phyloP scores from a whole-genome alignment of 805 yeast genomes.

The Lachancea sp. region DNA sequence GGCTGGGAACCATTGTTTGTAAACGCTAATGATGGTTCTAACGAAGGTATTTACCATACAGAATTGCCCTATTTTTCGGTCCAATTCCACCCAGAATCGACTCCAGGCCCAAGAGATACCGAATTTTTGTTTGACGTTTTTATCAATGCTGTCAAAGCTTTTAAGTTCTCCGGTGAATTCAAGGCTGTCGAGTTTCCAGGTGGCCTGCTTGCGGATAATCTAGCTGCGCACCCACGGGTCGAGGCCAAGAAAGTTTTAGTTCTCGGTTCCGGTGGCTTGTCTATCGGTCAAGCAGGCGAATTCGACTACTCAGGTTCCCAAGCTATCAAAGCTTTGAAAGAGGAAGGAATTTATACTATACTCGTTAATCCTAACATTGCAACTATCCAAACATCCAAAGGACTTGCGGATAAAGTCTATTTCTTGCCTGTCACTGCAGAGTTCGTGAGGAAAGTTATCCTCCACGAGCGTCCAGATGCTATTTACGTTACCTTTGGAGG shows the following conservation, averaged over 20 bases:
- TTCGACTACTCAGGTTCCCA: constrained; percentile 98
- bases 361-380: constrained; percentile 97
- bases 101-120: constrained; percentile 99
- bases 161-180: constrained; percentile 45
- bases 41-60: constrained; percentile 94
- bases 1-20: constrained; percentile 95
- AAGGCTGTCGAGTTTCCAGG: constrained; percentile 88
- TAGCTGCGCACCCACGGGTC: constrained; percentile 68
- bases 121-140: constrained; percentile 94
- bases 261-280: constrained; percentile 95
- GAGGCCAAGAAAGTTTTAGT: constrained; percentile 87
- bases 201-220: constrained; percentile 68
- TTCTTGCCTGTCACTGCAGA: constrained; percentile 97
- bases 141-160: constrained; percentile 69
- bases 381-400: constrained; percentile 96
- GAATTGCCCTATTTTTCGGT: constrained; percentile 90
- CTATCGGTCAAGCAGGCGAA: constrained; percentile 99
- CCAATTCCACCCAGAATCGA: constrained; percentile 98
- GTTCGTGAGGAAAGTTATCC: constrained; percentile 90
- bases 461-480: constrained; percentile 94
- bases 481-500: constrained; percentile 98
- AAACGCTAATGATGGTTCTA: constrained; percentile 93
- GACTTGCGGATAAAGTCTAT: constrained; percentile 95
- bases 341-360: constrained; percentile 94
- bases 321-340: constrained; percentile 96